Base-by-base conservation (phyloP, 2,329 filamentous ascomycete genomes). In the Neopestalotiopsis clavispora region DNA sequence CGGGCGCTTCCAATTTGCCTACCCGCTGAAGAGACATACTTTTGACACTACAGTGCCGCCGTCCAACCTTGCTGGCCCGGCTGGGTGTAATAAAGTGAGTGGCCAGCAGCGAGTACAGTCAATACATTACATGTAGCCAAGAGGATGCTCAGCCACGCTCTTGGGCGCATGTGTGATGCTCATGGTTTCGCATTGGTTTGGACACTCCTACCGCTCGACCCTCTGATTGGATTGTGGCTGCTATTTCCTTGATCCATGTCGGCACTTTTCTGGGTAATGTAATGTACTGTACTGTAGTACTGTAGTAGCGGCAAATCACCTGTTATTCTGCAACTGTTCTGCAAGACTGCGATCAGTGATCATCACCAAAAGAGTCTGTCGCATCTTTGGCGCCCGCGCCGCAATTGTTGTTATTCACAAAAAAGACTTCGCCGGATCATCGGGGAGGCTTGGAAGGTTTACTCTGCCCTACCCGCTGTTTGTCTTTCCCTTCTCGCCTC, bases 131-230 rank as follows among this genome's bases (percentile, higher is more conserved):
- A 20, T 3, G 45, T 52, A 52, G 45, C 45, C 45, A 52, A 52
- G 45, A 52, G 20, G n/a, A 30, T 38, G 49, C 63, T 66, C 63
- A 66, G 63, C 63, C 63, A 66, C 49, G 63, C 63, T 66, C 49
- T 66, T 23, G 30, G 32, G 40, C 42, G 49, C n/a, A 23, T 52
- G 61, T 34, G 61, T 52, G 42, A 32, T 28, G 61, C 38, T 38
- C 20, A 20, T 52, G n/a, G 61, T 64, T 64, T 64, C 61, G 61
- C 61, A 38, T 52, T 64, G 38, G 61, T 64, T 64, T 64, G 34
- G 63, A 66, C 32, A 34, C 23, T 66, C 17, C 20, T 20, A 7
- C 28, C 42, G 10, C 40, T 40, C 38, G 28, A 28, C 14, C 38
- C 40, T 49, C 42, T 64, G 38, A 64, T 64, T 64, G 61, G 61